A percentile compares a stretch with the other conserved stretches of the same genome.
phyloP scores from a whole-genome alignment of 129 eudicot species.

The Helianthus tuberosus region DNA sequence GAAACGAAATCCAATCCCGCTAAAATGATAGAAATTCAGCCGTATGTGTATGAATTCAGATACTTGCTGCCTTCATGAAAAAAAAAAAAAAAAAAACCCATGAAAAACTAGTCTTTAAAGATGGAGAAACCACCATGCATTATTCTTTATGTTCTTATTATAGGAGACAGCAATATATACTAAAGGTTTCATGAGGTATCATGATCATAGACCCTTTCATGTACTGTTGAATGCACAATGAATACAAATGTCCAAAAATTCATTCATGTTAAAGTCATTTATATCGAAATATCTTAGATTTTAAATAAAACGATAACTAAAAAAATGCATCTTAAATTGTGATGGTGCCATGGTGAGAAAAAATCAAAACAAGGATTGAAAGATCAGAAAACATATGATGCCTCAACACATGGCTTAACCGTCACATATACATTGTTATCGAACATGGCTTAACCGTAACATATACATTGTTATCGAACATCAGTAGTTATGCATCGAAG shows the following conservation, averaged over 20 bases:
- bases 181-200: too few species aligned
- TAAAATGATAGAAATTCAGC: slow-evolving; percentile 74
- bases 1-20: slow-evolving; percentile 56
- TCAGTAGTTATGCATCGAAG: too few species aligned
- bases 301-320: neutral
- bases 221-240: too few species aligned
- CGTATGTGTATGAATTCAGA: slow-evolving; percentile 80
- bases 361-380: neutral
- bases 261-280: slow-evolving; percentile 30
- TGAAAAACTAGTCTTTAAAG: neutral
- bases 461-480: too few species aligned
- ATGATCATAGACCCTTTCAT: too few species aligned
- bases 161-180: neutral
- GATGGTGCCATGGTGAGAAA: neutral
- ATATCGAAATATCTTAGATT: neutral
- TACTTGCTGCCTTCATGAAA: slow-evolving; percentile 65
- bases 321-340: neutral
- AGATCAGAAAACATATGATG: neutral
- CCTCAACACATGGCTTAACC: too few species aligned
- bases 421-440: too few species aligned
- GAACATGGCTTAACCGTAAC: too few species aligned
- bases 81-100: too few species aligned
- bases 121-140: neutral
- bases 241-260: too few species aligned
- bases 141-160: slow-evolving; percentile 13